Evolutionary conservation across 495 filamentous ascomycete genomes (phyloP), one percentile per base, ranked within the genome.

Genomic region (Xylaria castorea): DNA sequence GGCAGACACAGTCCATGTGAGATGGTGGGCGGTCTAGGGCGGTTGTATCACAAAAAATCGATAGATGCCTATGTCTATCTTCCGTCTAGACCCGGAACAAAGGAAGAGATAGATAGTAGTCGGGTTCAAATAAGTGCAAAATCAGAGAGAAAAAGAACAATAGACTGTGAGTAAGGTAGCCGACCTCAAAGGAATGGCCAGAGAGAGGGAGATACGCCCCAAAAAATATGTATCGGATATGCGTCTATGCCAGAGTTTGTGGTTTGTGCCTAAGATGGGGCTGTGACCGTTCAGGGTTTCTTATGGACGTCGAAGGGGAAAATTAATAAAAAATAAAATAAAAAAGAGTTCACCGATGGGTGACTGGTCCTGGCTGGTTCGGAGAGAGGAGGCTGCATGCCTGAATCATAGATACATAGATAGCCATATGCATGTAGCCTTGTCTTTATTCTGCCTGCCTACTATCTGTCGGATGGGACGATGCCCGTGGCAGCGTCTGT

Each of bases 181-280:
- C 34, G 25, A 30, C 16, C 7, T 42, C 4, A 0, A 11, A 46
- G 36, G 46, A 9, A 5, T 25, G 58, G 40, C 44, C 34, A 16
- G 58, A 27, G 25, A 20, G 50, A 63, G 27, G 34, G 36, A 63
- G 46, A 63, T 53, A 55, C 11, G 58, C 58, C 68, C 34, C 20
- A 61, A 36, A 36, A 61, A 61, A 34, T 12, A 11, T 4, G 30
- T 14, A 30, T 61, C n/a, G 34, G 58, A 38, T n/a, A 61, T 40
- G 58, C 34, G 58, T 61, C 58, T 61, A 61, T 38, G 58, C 18
- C 22, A 46, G 38, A 40, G 69, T 48, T 57, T 9, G 44, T 34
- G 62, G 51, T 67, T 72, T 36, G 63, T 72, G 70, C 70, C 70
- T 72, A 72, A 72, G 70, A 67, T 67, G 63, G 70, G 70, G 66